Evolutionary conservation across 768 basidiomycete species (phyloP), one percentile per base, ranked within the genome.

Genomic region (Kwoniella dejecticola): DNA sequence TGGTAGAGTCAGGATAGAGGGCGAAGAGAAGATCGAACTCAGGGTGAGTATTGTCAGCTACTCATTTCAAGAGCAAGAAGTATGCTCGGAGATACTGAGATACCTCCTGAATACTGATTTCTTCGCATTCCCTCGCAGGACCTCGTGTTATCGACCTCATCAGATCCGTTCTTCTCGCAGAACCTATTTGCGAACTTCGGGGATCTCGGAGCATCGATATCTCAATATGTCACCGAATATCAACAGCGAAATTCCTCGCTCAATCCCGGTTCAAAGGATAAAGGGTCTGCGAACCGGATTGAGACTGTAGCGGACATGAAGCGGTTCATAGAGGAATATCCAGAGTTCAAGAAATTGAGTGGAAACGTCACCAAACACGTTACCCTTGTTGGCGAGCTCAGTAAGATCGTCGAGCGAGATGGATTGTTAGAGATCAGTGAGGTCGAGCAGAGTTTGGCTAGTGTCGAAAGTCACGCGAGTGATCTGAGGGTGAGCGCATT

Each of bases 291-390:
- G 11, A 64, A 57, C 23, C 83, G 88, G 23, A 95, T 99, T 64
- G 93, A 94, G 72, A 97, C 95, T 0, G 92, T 98, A 59, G 80
- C 83, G 4, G 96, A 99, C 69, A 99, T 99, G 96, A 98, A 98
- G 78, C 86, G 84, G 8, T 95, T 95, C 70, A 90, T 99, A 1
- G 96, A 99, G 77, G 94, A 97, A 70, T 99, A 95, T 79, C 96
- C 96, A 0, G 96, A 99, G 79, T 97, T 98, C 74, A 84, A 88
- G 68, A 94, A 94, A 76, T 83, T 99, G 29, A 93, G 96, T 0
- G 94, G 94, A 8, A 99, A 99, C 77, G 96, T 99, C 29, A 95
- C 91, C 81, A 99, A 98, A 80, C 96, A 98, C 72, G 96, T 98
- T 21, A 91, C 95, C 6, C 80, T 99, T 23, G 96, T 99, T 0